Evolutionary conservation across 148 eudicot genomes (phyloP).

Genomic region (Mesembryanthemum crystallinum): DNA sequence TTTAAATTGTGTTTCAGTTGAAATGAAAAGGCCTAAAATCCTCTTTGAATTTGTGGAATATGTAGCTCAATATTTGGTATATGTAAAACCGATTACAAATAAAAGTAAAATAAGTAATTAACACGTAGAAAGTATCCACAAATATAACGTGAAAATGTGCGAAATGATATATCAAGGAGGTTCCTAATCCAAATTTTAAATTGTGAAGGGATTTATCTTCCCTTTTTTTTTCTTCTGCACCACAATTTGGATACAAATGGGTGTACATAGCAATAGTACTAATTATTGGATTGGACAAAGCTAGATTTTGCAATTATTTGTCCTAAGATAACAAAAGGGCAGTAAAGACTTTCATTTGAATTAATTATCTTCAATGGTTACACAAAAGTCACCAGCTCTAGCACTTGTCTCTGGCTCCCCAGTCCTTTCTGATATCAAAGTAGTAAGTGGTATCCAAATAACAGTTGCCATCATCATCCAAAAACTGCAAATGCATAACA

Average conservation of each 20-base stretch:
- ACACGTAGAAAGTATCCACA: too few species aligned
- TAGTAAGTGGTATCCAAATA: conserved; percentile 41
- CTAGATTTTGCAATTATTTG: conserved; percentile 15
- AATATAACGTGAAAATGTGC: too few species aligned
- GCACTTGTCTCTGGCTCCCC: conserved; percentile 34
- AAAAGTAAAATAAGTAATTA: too few species aligned
- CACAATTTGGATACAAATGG: conserved; percentile 5
- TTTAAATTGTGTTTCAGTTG: too few species aligned
- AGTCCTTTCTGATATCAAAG: conserved; percentile 45
- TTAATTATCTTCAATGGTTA: not conserved
- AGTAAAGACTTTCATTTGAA: conserved; percentile 2
- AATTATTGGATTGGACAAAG: conserved; percentile 7
- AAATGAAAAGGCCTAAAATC: too few species aligned
- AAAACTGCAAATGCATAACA: conserved; percentile 30
- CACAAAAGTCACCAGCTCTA: not conserved
- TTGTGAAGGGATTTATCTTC: not conserved
- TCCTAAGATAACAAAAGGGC: not conserved
- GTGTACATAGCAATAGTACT: not conserved
- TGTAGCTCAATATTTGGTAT: too few species aligned
- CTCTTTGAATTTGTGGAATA: too few species aligned
- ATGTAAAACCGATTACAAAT: too few species aligned
- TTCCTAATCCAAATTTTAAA: not conserved
- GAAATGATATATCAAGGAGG: too few species aligned
- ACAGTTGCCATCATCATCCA: conserved; percentile 46
- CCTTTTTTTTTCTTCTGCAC: not conserved